These are phyloP conservation scores for Ochromonadaceae sp. DNA, from an alignment of 352 stramenopile genomes.

Conservation along the genomic window DNA sequence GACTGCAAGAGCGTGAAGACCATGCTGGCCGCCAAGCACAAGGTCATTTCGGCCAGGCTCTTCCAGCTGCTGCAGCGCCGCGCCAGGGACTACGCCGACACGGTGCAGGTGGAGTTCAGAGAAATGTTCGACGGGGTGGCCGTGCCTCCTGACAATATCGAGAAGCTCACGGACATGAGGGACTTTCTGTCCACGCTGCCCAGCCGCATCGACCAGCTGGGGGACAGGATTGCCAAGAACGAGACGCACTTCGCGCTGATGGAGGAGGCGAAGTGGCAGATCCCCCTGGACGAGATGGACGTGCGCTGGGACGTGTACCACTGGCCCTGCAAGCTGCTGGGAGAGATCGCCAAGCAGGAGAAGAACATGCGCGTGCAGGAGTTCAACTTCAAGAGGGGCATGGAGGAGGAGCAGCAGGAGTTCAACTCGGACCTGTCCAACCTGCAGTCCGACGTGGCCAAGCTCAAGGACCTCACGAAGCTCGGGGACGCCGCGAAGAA, in stretches of 20 bases:
- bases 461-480: slow-evolving; percentile 23
- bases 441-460: slow-evolving; percentile 53
- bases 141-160: slow-evolving; percentile 66
- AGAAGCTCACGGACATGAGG: slow-evolving; percentile 62
- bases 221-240: slow-evolving; percentile 11
- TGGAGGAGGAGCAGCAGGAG: slow-evolving; percentile 74
- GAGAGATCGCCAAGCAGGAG: slow-evolving; percentile 45
- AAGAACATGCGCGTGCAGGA: slow-evolving; percentile 30
- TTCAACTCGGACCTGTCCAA: slow-evolving; percentile 59
- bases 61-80: slow-evolving; percentile 21
- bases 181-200: slow-evolving; percentile 61
- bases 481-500: slow-evolving; percentile 13
- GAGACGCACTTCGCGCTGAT: neutral
- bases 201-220: slow-evolving; percentile 20
- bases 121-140: slow-evolving; percentile 58
- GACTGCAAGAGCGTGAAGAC: slow-evolving; percentile 23
- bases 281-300: neutral
- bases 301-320: slow-evolving; percentile 17
- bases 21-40: slow-evolving; percentile 29
- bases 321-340: slow-evolving; percentile 33
- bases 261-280: neutral
- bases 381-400: slow-evolving; percentile 27
- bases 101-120: slow-evolving; percentile 47
- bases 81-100: slow-evolving; percentile 28
- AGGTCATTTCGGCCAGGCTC: slow-evolving; percentile 20